Percentiles rank a stretch among this genome's conserved stretches.
Evolutionary conservation across 2,329 filamentous ascomycete genomes (phyloP).

Genomic region (Phyllosticta citribraziliensis): DNA sequence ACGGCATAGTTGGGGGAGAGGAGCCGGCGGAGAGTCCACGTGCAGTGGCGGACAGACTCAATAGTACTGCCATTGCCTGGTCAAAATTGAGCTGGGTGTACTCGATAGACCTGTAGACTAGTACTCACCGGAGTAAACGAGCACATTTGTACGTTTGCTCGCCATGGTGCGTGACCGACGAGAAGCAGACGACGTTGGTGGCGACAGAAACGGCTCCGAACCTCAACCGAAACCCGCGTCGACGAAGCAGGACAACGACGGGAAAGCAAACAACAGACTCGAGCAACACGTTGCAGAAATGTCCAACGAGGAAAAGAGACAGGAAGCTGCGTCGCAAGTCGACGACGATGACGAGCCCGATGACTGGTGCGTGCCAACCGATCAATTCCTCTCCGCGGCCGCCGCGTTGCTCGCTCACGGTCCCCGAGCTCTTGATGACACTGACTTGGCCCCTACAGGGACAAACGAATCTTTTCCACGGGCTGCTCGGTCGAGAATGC

Average conservation of each 20-base stretch:
- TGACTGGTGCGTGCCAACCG: constrained; percentile 62
- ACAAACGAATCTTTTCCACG: constrained; percentile 95
- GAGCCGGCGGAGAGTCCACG: constrained; percentile 75
- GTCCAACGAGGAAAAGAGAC: constrained; percentile 47
- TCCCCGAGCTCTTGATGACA: not conserved
- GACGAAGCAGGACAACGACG: not conserved
- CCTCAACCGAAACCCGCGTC: constrained; percentile 15
- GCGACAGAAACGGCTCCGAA: constrained; percentile 21
- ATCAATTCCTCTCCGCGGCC: constrained; percentile 10
- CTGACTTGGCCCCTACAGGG: constrained; percentile 48
- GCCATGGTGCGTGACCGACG: constrained; percentile 41
- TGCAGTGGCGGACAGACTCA: constrained; percentile 81
- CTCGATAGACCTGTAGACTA: too few species aligned
- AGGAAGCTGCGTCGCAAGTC: constrained; percentile 16
- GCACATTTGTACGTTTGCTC: constrained; percentile 69
- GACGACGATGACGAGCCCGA: constrained; percentile 80
- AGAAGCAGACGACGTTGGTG: constrained; percentile 14
- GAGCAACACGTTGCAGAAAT: constrained; percentile 28
- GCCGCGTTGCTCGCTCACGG: not conserved
- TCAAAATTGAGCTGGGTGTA: constrained; percentile 11
- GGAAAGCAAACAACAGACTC: not conserved
- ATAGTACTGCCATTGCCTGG: constrained; percentile 74
- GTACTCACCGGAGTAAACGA: constrained; percentile 77
- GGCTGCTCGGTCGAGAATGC: constrained; percentile 81
- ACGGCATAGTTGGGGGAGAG: constrained; percentile 89